Percentiles rank a stretch among this genome's conserved stretches.
phyloP scores from a whole-genome alignment of 2,329 filamentous ascomycete genomes.

The Sporothrix luriei region DNA sequence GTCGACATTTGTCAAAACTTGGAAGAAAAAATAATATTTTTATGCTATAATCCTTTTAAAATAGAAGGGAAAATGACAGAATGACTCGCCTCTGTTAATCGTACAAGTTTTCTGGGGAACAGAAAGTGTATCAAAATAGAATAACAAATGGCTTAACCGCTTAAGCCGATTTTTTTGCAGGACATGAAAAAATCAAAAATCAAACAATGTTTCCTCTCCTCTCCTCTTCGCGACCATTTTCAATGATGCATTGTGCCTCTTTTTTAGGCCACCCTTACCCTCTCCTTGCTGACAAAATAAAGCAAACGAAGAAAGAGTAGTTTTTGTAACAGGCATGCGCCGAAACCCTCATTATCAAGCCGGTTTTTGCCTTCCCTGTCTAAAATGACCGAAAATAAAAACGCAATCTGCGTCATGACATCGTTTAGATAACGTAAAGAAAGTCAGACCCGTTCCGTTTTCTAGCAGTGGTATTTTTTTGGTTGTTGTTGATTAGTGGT shows the following conservation, averaged over 20 bases:
- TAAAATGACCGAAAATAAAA: slow-evolving; percentile 12
- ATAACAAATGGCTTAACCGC: not conserved
- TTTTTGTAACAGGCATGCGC: slow-evolving; percentile 4
- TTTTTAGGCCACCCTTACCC: not conserved
- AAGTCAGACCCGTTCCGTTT: slow-evolving; percentile 4
- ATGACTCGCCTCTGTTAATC: slow-evolving; percentile 14
- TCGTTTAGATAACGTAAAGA: not conserved
- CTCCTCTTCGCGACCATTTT: not conserved
- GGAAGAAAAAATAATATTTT: not conserved
- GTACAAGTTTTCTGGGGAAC: slow-evolving; percentile 3
- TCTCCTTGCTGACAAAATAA: slow-evolving; percentile 5
- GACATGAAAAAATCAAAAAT: not conserved
- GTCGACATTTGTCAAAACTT: not conserved
- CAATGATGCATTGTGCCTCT: not conserved
- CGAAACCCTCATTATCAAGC: not conserved
- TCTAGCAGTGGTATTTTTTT: slow-evolving; percentile 1
- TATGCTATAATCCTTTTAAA: slow-evolving; percentile 8
- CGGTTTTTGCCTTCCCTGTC: slow-evolving; percentile 13
- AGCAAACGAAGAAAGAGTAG: not conserved
- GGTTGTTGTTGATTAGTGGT: not conserved
- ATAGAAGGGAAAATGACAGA: not conserved
- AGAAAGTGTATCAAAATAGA: slow-evolving; percentile 12
- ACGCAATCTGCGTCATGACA: slow-evolving; percentile 1
- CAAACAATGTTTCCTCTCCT: not conserved
- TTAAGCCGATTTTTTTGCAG: not conserved